These are phyloP conservation scores for Mycogone perniciosa DNA, from an alignment of 2,329 filamentous ascomycete species.

Conservation along the genomic window DNA sequence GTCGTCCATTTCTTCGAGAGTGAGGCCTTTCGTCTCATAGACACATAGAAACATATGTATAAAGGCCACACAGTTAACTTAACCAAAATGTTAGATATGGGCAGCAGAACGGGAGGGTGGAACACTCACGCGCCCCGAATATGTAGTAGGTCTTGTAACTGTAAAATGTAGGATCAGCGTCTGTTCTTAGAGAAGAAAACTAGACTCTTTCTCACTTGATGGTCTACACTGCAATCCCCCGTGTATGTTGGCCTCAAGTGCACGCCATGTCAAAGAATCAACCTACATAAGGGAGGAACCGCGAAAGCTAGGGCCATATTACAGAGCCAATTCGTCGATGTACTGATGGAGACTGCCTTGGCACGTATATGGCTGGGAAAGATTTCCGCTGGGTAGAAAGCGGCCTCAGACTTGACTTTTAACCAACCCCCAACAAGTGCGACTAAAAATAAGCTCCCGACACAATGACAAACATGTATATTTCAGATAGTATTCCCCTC, in stretches of 20 bases:
- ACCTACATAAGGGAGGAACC: constrained; percentile 43
- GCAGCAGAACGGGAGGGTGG: no score
- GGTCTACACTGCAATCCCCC: constrained; percentile 27
- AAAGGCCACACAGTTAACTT: constrained; percentile 58
- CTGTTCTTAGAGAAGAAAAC: neutral
- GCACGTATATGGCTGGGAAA: constrained; percentile 36
- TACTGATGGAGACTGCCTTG: constrained; percentile 39
- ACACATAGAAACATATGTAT: constrained; percentile 59
- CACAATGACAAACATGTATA: neutral
- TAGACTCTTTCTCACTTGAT: constrained; percentile 38
- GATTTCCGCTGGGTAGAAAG: constrained; percentile 39
- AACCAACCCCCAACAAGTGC: no score
- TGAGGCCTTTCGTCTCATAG: constrained; percentile 65
- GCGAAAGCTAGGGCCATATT: constrained; percentile 29
- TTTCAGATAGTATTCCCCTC: constrained; percentile 30
- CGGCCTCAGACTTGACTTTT: no score
- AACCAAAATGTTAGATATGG: neutral
- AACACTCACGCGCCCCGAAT: constrained; percentile 54
- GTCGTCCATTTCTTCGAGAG: constrained; percentile 69
- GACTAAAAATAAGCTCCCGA: no score
- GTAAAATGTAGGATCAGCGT: neutral
- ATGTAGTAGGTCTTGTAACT: constrained; percentile 62
- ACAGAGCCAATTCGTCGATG: constrained; percentile 30
- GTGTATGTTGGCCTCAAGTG: constrained; percentile 1
- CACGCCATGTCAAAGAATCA: neutral